Percentiles rank a stretch among this genome's conserved stretches.
These are phyloP conservation scores for Phytophthora fragariaefolia DNA, from an alignment of 352 stramenopile species.

Conservation along the genomic window DNA sequence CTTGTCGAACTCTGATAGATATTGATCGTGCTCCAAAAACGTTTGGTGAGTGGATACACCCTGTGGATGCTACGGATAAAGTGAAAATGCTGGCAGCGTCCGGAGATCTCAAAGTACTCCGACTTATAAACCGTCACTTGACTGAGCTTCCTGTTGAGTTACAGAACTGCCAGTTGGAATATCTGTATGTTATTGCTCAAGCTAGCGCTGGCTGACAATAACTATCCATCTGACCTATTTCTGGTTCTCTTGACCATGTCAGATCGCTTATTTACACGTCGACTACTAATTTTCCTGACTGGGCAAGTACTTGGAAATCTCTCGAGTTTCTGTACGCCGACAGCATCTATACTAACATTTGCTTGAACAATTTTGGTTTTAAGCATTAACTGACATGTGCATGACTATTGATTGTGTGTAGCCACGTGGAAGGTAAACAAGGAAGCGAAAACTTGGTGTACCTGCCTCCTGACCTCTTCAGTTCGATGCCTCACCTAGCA, in stretches of 20 bases:
- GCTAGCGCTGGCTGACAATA: no score
- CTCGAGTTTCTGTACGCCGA: slow-evolving; percentile 50
- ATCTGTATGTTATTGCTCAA: slow-evolving; percentile 41
- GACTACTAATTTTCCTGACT: slow-evolving; percentile 26
- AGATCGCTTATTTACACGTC: slow-evolving; percentile 48
- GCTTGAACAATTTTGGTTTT: no score
- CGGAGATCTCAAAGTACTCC: slow-evolving; percentile 45
- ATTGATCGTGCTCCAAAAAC: slow-evolving; percentile 15
- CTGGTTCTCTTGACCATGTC: no score
- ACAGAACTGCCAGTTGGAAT: slow-evolving; percentile 34
- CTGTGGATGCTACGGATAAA: slow-evolving; percentile 27
- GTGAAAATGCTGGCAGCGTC: slow-evolving; percentile 33
- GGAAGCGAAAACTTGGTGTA: slow-evolving; percentile 20
- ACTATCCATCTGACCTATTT: no score
- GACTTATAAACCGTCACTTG: slow-evolving; percentile 48
- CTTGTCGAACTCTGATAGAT: slow-evolving; percentile 49
- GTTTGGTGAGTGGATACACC: slow-evolving; percentile 36
- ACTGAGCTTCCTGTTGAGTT: slow-evolving; percentile 34
- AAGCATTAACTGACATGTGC: no score
- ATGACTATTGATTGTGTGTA: background rate
- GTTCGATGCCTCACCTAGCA: slow-evolving; percentile 38
- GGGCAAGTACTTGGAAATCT: slow-evolving; percentile 34
- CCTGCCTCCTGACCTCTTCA: slow-evolving; percentile 40
- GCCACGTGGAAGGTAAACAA: slow-evolving; percentile 30
- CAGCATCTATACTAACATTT: background rate